These are phyloP conservation scores for Gentiana straminea DNA, from an alignment of 257 asterid genomes.

Conservation along the genomic window DNA sequence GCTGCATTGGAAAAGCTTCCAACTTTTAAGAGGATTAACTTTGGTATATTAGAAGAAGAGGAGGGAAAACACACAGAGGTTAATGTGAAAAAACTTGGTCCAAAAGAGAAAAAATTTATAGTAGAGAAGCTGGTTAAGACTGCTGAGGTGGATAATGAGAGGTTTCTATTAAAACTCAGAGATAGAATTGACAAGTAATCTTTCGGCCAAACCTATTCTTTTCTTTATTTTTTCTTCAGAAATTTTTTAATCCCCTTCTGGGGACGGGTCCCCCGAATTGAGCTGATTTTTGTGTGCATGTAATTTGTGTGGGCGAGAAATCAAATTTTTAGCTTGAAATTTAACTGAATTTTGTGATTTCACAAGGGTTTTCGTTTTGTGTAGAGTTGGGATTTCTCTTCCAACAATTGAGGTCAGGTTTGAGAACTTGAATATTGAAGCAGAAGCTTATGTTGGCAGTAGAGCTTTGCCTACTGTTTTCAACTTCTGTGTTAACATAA, in stretches of 20 bases:
- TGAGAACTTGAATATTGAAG: conserved; percentile 49
- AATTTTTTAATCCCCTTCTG: neutral
- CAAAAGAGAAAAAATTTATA: conserved; percentile 25
- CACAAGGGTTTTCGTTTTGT: neutral
- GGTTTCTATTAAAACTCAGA: conserved; percentile 46
- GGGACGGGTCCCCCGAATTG: neutral
- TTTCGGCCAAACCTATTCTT: neutral
- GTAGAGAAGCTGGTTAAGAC: conserved; percentile 43
- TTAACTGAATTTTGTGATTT: too few relatives aligned
- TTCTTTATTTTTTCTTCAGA: neutral
- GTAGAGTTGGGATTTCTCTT: conserved; percentile 41
- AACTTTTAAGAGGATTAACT: conserved; percentile 18
- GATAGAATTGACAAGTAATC: conserved; percentile 47
- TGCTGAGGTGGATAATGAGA: conserved; percentile 62
- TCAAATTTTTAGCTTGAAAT: too few relatives aligned
- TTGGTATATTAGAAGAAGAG: conserved; percentile 11
- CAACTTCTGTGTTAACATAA: conserved; percentile 41
- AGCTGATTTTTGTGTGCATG: neutral
- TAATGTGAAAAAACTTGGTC: conserved; percentile 9
- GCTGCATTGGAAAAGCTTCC: conserved; percentile 63
- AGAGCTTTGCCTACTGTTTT: conserved; percentile 65
- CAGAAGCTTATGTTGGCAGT: conserved; percentile 57
- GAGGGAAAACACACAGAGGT: conserved; percentile 6
- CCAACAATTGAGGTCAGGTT: conserved; percentile 63
- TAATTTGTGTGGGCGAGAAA: too few relatives aligned